Base-by-base conservation (phyloP, 495 filamentous ascomycete species). In the Ascobolus immersus region DNA sequence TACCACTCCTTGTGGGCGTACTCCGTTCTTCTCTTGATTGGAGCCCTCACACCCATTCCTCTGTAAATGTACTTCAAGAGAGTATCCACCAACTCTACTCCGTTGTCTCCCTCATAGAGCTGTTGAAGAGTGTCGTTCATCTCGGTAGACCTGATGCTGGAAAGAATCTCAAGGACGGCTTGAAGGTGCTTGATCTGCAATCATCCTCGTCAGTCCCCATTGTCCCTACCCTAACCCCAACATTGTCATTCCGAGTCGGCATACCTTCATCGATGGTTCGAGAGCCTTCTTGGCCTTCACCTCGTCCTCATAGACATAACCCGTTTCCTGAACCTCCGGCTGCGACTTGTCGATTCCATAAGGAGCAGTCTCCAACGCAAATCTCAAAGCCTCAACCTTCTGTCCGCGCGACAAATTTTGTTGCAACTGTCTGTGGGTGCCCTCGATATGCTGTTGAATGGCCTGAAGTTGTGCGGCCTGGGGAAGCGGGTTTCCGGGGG, bases 111-210 rank as follows among this genome's bases (percentile, higher is more conserved):
- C 11, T 53, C 48, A 48, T 71, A 72, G 30, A 77, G 61, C 7
- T 63, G 61, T 34, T 59, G 61, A 15, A 79, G 53, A 12, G 77
- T 59, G 3, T 66, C 62, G 4, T 67, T 62, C 72, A 79, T 77
- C 40, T 79, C 73, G 2, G 64, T 59, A 49, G 71, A 67, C n/a
- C 71, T 66, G 35, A 76, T 77, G 5, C 69, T 71, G 40, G 73
- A 70, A 27, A 79, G 54, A 22, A 76, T 71, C 43, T 79, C 73
- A 17, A 68, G 62, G 3, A 79, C 64, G 5, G 68, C 67, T 6
- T 66, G 59, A 29, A 75, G 55, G 44, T 78, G 72, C 18, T 73
- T 53, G 35, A 76, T 69, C 69, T 69, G 40, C 19, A 20, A 21
- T 2, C 26, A 23, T 12, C 15, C 18, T 14, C 17, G 19, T 41